These are phyloP conservation scores for Leishmania gerbilli DNA, from an alignment of 208 protist species.

Conservation along the genomic window DNA sequence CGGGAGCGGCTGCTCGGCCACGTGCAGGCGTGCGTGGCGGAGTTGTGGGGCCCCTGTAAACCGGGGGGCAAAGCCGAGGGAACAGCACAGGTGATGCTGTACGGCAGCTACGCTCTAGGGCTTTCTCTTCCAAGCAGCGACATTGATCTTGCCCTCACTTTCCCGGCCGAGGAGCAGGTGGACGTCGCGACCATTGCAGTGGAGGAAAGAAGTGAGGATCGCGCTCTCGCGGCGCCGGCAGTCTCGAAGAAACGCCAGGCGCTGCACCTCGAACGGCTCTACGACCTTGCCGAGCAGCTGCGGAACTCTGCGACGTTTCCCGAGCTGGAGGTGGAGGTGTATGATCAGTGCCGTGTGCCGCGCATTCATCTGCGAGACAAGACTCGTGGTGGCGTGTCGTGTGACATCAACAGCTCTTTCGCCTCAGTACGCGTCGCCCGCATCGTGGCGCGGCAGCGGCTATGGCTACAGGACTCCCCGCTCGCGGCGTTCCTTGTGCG, in stretches of 20 bases:
- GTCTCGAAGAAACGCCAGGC: constrained; percentile 12
- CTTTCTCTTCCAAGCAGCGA: constrained; percentile 64
- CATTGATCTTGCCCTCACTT: constrained; percentile 44
- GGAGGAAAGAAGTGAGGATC: neutral
- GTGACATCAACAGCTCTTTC: constrained; percentile 48
- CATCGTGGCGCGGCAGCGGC: constrained; percentile 40
- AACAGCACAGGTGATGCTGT: constrained; percentile 38
- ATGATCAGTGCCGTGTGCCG: constrained; percentile 57
- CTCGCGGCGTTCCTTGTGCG: constrained; percentile 43
- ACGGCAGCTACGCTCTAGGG: constrained; percentile 64
- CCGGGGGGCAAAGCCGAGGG: neutral
- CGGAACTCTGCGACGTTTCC: neutral
- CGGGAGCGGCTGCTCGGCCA: constrained; percentile 32
- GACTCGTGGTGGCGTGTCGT: constrained; percentile 27
- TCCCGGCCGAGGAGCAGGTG: constrained; percentile 17
- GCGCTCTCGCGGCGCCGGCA: neutral
- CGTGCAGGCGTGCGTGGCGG: constrained; percentile 24
- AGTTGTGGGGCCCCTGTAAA: constrained; percentile 26
- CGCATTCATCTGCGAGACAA: constrained; percentile 44
- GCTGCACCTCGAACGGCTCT: constrained; percentile 28
- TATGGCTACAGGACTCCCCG: constrained; percentile 38
- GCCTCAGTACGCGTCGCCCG: constrained; percentile 20
- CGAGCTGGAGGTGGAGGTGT: constrained; percentile 34
- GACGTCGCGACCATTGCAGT: neutral
- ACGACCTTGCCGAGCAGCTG: constrained; percentile 27